Evolutionary conservation across 345 rosid species (phyloP).

Genomic region (Jatropha curcas): DNA sequence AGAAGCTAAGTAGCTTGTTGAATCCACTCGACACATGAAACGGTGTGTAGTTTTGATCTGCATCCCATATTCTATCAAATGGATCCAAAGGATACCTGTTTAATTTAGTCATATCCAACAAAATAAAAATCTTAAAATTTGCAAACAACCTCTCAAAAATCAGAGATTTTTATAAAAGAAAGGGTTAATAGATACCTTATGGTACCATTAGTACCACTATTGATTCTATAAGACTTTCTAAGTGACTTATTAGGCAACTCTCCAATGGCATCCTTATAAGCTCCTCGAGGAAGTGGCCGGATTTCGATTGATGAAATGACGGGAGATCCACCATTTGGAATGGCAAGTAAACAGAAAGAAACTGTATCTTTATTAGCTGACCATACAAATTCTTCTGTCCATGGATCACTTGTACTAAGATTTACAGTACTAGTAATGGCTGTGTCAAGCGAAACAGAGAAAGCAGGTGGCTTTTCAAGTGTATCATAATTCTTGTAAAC

Average conservation of each 20-base stretch:
- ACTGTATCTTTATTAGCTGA: conserved; percentile 48
- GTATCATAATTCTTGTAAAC: conserved; percentile 77
- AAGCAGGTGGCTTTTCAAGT: conserved; percentile 60
- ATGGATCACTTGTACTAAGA: conserved; percentile 64
- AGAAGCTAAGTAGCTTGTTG: conserved; percentile 30
- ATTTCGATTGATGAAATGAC: conserved; percentile 79
- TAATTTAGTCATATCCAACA: conserved; percentile 6
- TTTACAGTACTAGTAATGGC: conserved; percentile 56
- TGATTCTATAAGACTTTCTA: conserved; percentile 60
- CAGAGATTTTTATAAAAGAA: too few species aligned
- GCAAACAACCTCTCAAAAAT: too few species aligned
- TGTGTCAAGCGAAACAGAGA: conserved; percentile 69
- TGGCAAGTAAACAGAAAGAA: conserved; percentile 53
- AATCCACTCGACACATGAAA: conserved; percentile 53
- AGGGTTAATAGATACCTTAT: conserved; percentile 40
- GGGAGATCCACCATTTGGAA: conserved; percentile 57
- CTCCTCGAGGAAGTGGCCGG: conserved; percentile 70
- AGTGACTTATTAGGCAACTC: conserved; percentile 44
- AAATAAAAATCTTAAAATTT: background rate
- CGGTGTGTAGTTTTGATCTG: conserved; percentile 61
- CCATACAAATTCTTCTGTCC: conserved; percentile 80
- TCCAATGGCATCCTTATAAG: conserved; percentile 55
- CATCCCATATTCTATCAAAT: conserved; percentile 88
- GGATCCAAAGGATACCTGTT: conserved; percentile 80
- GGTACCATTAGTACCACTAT: conserved; percentile 66